Base-by-base conservation (phyloP, 345 rosid genomes). In the Sonneratia alba region DNA sequence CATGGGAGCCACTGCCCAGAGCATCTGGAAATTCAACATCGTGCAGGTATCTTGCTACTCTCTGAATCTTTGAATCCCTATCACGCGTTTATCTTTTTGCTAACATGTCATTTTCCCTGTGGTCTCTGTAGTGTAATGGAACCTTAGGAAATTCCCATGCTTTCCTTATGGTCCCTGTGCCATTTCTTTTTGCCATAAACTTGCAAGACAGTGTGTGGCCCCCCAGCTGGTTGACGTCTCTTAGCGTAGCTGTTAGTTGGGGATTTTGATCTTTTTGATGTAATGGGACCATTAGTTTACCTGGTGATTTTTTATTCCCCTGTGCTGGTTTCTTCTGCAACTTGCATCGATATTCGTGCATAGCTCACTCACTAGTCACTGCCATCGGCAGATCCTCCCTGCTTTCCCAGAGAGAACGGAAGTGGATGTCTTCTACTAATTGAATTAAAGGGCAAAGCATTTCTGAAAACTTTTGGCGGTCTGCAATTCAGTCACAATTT, bases 1-100 rank as follows among this genome's bases (percentile, higher is more conserved):
- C 0, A 96, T 96, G 99, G 93, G 90, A 1, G 93, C 97, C 75
- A 96, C 98, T 53, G 98, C 83, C 37, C 90, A 87, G 77, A 81
- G 88, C 69, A 77, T 16, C 79, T 96, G 95, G 95, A 96, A 96
- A 79, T 96, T 88, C 72, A 92, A 91, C 73, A 89, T 88, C 18
- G 74, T 92, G 61, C 99, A 96, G 92, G 98, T 93, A 72, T 24
- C 32, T 13, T 10, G 7, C 16, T 0, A 16, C 19, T 3, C 16
- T 49, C 6, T 36, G 27, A 18, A 34, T 62, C 43, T 36, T 62
- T 18, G 72, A 18, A 36, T 36, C 8, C 3, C 3, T 14, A 70
- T 15, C 24, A 51, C 47, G 56, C 13, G 24, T 70, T 70, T 19
- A 36, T 22, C 73, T 55, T 36, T 18, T 13, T 53, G 43, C 18